A percentile compares a stretch with the other conserved stretches of the same genome.
Evolutionary conservation across 805 yeast species (phyloP).

Genomic region (Saccharomyces cerevisiae): DNA sequence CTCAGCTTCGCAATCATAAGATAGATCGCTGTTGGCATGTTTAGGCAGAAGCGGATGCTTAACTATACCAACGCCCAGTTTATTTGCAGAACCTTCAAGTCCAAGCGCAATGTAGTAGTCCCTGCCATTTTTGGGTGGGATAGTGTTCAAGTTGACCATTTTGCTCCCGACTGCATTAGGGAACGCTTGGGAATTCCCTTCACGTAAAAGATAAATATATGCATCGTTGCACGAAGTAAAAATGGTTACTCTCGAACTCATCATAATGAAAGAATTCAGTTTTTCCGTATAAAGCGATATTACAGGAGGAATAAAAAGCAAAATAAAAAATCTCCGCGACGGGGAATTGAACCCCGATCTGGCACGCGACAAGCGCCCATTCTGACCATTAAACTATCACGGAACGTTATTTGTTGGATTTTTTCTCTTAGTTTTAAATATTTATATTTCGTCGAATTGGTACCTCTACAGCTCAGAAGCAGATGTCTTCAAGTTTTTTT

Average conservation of each 20-base stretch:
- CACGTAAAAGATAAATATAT: neutral
- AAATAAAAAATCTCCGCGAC: conserved; percentile 1
- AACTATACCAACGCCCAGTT: conserved; percentile 88
- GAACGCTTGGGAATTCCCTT: too few relatives aligned
- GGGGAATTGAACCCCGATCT: conserved; percentile 8
- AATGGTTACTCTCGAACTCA: neutral
- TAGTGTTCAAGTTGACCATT: conserved; percentile 28
- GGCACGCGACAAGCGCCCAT: conserved; percentile 14
- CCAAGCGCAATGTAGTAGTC: conserved; percentile 69
- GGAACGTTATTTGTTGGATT: neutral
- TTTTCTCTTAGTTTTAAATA: too few relatives aligned
- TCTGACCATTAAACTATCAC: neutral
- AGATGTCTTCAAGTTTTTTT: too few relatives aligned
- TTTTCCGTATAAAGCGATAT: neutral
- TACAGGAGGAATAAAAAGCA: too few relatives aligned
- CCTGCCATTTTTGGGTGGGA: conserved; percentile 25
- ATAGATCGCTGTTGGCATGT: conserved; percentile 41
- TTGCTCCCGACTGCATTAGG: neutral
- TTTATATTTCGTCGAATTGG: too few relatives aligned
- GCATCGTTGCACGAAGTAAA: neutral
- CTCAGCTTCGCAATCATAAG: conserved; percentile 53
- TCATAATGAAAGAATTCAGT: neutral
- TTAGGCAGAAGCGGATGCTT: conserved; percentile 43
- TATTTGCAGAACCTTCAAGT: conserved; percentile 94
- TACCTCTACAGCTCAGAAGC: too few relatives aligned